Evolutionary conservation across 192 early-diverging fungal genomes (phyloP).

Genomic region (Backusella australiensis): DNA sequence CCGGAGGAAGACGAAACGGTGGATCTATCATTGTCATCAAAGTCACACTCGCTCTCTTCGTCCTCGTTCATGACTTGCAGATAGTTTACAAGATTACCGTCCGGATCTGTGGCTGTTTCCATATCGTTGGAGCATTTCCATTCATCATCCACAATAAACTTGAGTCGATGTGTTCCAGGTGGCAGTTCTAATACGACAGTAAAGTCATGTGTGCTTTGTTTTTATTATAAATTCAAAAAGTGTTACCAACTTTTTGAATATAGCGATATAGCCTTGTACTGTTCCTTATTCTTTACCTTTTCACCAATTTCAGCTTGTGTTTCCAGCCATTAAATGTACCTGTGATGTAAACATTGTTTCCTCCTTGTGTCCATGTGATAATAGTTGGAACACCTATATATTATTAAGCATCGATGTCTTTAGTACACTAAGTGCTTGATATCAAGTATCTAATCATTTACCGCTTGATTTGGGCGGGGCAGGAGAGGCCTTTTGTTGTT

Average conservation of each 20-base stretch:
- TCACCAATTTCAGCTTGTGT: constrained; percentile 80
- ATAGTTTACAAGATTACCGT: constrained; percentile 96
- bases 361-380: constrained; percentile 84
- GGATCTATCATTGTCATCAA: constrained; percentile 17
- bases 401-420: neutral
- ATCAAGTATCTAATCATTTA: neutral
- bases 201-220: constrained; percentile 68
- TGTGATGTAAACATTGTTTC: constrained; percentile 85
- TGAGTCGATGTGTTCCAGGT: constrained; percentile 93
- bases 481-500: neutral
- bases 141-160: constrained; percentile 98
- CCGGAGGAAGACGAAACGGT: constrained; percentile 6
- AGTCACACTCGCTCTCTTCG: constrained; percentile 49
- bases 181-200: constrained; percentile 83
- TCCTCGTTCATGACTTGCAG: constrained; percentile 79
- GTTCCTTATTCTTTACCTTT: constrained; percentile 38
- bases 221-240: too few species aligned
- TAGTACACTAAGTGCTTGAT: neutral
- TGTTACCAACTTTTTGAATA: too few species aligned
- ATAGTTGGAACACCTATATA: constrained; percentile 75
- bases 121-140: constrained; percentile 95
- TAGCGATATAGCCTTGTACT: too few species aligned
- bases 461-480: neutral
- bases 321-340: constrained; percentile 98
- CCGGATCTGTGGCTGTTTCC: constrained; percentile 86